These are phyloP conservation scores for Torulaspora delbrueckii DNA, from an alignment of 805 yeast species.

Conservation along the genomic window DNA sequence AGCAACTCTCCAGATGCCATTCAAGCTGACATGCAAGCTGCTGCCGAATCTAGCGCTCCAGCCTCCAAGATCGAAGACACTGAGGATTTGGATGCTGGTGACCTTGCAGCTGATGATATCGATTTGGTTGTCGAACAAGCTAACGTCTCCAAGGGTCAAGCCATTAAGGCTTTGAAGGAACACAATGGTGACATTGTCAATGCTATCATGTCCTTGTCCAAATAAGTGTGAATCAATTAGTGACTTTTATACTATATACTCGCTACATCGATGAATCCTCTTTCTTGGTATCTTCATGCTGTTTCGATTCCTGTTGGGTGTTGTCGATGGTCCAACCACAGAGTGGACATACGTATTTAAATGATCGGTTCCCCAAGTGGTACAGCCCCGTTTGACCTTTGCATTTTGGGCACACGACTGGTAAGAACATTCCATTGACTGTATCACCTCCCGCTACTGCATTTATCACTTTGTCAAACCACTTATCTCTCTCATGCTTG, in stretches of 20 bases:
- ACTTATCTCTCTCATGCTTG: slow-evolving; percentile 29
- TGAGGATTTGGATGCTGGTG: slow-evolving; percentile 78
- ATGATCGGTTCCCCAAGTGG: slow-evolving; percentile 20
- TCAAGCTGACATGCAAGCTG: slow-evolving; percentile 75
- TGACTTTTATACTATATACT: slow-evolving; percentile 1
- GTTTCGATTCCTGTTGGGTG: not conserved
- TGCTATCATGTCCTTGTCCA: slow-evolving; percentile 79
- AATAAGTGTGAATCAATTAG: slow-evolving; percentile 14
- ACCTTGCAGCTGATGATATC: slow-evolving; percentile 76
- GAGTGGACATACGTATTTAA: slow-evolving; percentile 27
- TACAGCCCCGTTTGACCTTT: slow-evolving; percentile 24
- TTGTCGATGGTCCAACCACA: slow-evolving; percentile 22
- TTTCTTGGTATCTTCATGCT: slow-evolving; percentile 1
- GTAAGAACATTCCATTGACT: slow-evolving; percentile 10
- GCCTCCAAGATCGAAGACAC: slow-evolving; percentile 44
- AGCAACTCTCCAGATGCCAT: slow-evolving; percentile 71
- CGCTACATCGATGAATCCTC: not conserved
- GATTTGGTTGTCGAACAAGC: slow-evolving; percentile 89
- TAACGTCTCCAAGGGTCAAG: slow-evolving; percentile 81
- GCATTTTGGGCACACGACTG: slow-evolving; percentile 28
- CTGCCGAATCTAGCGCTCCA: slow-evolving; percentile 44
- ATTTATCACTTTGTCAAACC: slow-evolving; percentile 34
- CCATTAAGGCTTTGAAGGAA: slow-evolving; percentile 81
- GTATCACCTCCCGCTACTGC: slow-evolving; percentile 32
- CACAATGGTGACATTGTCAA: slow-evolving; percentile 94